Evolutionary conservation across 495 filamentous ascomycete species (phyloP), one percentile per base, ranked within the genome.

Genomic region (Tuber umbilicatum): DNA sequence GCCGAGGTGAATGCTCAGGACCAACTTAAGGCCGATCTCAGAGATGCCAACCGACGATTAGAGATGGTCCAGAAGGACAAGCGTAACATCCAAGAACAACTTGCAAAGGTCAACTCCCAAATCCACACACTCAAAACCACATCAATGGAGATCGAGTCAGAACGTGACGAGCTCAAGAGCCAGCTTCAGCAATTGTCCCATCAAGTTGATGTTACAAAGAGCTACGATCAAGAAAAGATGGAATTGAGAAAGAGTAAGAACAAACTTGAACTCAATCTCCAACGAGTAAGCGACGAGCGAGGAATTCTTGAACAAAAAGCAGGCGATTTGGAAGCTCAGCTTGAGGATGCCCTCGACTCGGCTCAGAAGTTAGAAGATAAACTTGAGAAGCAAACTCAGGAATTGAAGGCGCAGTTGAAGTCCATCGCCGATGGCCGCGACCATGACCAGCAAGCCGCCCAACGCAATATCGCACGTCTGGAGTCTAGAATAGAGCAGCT

Each of bases 81-180:
- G 77, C 87, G 90, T 71, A 81, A 83, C 4, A 82, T 93, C 38
- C 90, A 91, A 76, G 90, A 91, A 71, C 86, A 90, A 74, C 83
- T 91, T 41, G 85, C 86, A 14, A 86, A 84, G 74, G 83, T 89
- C n/a, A 89, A 90, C 73, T 84, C 87, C 67, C 89, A 92, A 75
- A 78, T 90, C 14, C 87, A 87, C 70, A 83, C 86, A 69, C 78
- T 92, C n/a, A 86, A 86, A 69, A 82, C 84, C 35, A 85, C 87
- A 1, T 82, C 86, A 27, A 83, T 85, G 37, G 88, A 89, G 64
- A 80, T 87, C 45, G 87, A 90, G 79, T 85, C 87, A 31, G 90
- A 92, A 79, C 87, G 89, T 19, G 88, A 91, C 74, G 89, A 91
- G 77, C 81, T 92, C 68, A 86, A 86, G 67, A 84, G 80, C 70